These are phyloP conservation scores for Capronia americana DNA, from an alignment of 2,329 filamentous ascomycete species.

Conservation along the genomic window DNA sequence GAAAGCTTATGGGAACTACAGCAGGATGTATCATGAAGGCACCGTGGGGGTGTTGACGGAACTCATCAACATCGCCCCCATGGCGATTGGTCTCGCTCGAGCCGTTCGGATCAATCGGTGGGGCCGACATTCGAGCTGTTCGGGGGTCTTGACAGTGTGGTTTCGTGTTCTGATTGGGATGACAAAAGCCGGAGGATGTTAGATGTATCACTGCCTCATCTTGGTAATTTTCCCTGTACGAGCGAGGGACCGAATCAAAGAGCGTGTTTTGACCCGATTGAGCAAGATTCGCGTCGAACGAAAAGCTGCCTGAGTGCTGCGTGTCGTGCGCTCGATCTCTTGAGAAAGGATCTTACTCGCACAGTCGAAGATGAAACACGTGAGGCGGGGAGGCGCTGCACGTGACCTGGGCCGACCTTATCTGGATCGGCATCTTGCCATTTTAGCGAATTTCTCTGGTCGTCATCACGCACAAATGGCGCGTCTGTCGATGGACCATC, in stretches of 20 bases:
- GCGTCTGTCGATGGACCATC: slow-evolving; percentile 20
- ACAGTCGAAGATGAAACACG: background rate
- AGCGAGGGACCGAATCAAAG: background rate
- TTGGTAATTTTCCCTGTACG: background rate
- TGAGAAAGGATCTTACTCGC: background rate
- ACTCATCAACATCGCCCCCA: background rate
- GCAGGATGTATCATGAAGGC: slow-evolving; percentile 17
- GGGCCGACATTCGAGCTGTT: slow-evolving; percentile 26
- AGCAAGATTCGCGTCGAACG: background rate
- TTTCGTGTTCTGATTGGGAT: slow-evolving; percentile 19
- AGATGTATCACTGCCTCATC: background rate
- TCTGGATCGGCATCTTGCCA: background rate
- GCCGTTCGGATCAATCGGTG: slow-evolving; percentile 17
- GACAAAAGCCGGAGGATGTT: background rate
- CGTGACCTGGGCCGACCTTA: background rate
- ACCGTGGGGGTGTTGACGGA: background rate
- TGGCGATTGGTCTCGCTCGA: background rate
- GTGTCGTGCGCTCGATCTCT: background rate
- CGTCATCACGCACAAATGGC: slow-evolving; percentile 35
- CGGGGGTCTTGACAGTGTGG: background rate
- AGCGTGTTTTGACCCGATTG: background rate
- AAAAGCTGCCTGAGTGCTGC: background rate
- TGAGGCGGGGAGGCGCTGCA: background rate
- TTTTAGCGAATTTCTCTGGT: background rate
- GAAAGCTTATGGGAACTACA: slow-evolving; percentile 11